Evolutionary conservation across 1,284 basidiomycete species (phyloP), one percentile per base, ranked within the genome.

Genomic region (Singerocomus inundabilis): DNA sequence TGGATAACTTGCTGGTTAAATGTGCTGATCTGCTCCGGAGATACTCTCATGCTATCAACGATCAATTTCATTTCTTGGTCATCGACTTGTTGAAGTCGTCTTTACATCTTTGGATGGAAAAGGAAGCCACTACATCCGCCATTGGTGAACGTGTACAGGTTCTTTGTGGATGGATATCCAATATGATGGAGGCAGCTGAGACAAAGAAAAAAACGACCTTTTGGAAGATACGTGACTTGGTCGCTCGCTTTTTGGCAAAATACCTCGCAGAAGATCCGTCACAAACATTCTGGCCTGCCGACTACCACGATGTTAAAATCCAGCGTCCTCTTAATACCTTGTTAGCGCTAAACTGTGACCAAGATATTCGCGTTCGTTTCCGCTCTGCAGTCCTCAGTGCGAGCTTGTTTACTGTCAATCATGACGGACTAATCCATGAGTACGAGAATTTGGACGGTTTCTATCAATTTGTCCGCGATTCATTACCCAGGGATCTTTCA

Each of bases 301-400:
- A 73, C 44, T 72, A 63, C 8, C 53, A 63, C 21, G 58, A 59
- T 9, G 58, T 51, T 46, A 48, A 67, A n/a, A 57, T 69, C n/a
- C 65, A 66, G 18, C 58, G 69, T 44, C 83, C 85, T 1, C 63
- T 73, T 32, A 55, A 51, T 24, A 64, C 88, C 41, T 71, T 92
- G 32, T 78, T 77, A 7, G 62, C 61, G 13, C 62, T 90, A 52
- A 75, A 78, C 24, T 61, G 66, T 16, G 95, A 98, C 66, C 66
- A 71, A 38, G 95, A 98, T 65, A 82, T 89, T n/a, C 82, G 93
- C 24, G 85, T 97, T 30, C 85, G 95, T 6, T 88, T 93, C 58
- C 84, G 90, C 21, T 81, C 81, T 1, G 85, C 89, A 2, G 71
- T 79, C 4, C 74, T 83, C 6, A 81, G 79, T 28, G 81, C 89